Base-by-base conservation (phyloP, 768 basidiomycete species). In the Agrocybe pediades region DNA sequence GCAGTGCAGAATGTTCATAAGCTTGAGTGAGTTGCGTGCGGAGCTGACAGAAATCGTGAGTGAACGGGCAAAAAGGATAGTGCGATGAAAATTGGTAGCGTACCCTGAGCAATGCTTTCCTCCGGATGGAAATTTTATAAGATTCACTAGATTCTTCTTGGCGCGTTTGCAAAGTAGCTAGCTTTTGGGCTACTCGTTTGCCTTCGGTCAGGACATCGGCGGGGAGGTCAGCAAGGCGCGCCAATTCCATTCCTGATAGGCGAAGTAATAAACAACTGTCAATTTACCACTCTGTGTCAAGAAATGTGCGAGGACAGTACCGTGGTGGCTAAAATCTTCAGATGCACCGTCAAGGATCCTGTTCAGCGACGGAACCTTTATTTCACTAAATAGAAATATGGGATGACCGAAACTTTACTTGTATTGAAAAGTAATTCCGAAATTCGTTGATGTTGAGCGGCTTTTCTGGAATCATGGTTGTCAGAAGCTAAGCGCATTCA, bases 201-300 rank as follows among this genome's bases (percentile, higher is more conserved):
- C 81, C 86, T 66, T 89, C 85, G 3, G 62, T 57, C 39, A 95
- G 66, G 11, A 96, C 83, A 43, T 89, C 82, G 0, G 67, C 57
- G 0, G 96, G 96, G 0, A 99, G 75, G 63, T 95, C 92, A 0
- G 93, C 95, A 5, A 96, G 79, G 43, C 84, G 83, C 11, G 95
- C 95, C 23, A 98, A 81, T 60, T 97, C 90, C 9, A 99, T 74
- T 2, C 96, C 95, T 95, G 15, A 21, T n/a, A n/a, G n/a, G n/a
- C n/a, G n/a, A 56, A 26, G 25, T 3, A 42, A 43, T 23, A 27
- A 36, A 36, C 4, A 4, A n/a, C 26, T 19, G 29, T 16, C 23
- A 6, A 24, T 17, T 23, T 19, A 23, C 6, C 6, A 20, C 13
- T 23, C n/a, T n/a, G n/a, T 5, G 41, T 27, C 21, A 40, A 16